phyloP scores from a whole-genome alignment of 257 asterid genomes.

The Solanum corneliomulleri region DNA sequence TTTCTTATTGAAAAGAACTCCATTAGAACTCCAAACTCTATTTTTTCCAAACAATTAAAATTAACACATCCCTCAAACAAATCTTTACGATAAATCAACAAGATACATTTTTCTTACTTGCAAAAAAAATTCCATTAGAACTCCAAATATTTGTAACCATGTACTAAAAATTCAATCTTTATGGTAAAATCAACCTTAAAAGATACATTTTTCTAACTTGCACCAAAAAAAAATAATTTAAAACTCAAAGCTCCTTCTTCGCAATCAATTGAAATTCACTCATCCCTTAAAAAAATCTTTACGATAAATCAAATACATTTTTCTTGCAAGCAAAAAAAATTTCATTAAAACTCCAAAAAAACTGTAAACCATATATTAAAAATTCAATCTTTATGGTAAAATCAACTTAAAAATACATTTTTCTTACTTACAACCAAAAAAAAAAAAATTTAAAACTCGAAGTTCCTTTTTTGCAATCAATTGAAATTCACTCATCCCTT shows the following conservation, averaged over 20 bases:
- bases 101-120: not conserved
- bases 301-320: not conserved
- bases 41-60: not conserved
- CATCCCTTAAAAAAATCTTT: not conserved
- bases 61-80: not conserved
- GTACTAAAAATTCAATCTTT: not conserved
- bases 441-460: not conserved
- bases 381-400: not conserved
- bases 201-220: not conserved
- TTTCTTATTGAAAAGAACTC: not conserved
- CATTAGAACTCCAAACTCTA: not conserved
- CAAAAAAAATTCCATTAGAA: not conserved
- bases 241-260: not conserved
- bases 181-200: not conserved
- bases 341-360: too few relatives aligned
- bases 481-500: not conserved
- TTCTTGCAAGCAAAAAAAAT: too few relatives aligned
- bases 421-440: too few relatives aligned
- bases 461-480: not conserved
- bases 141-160: not conserved
- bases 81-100: not conserved
- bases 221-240: not conserved
- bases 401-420: not conserved
- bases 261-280: not conserved
- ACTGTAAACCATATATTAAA: not conserved